phyloP scores from a whole-genome alignment of 73 alveolate genomes.

The Halteria grandinella region DNA sequence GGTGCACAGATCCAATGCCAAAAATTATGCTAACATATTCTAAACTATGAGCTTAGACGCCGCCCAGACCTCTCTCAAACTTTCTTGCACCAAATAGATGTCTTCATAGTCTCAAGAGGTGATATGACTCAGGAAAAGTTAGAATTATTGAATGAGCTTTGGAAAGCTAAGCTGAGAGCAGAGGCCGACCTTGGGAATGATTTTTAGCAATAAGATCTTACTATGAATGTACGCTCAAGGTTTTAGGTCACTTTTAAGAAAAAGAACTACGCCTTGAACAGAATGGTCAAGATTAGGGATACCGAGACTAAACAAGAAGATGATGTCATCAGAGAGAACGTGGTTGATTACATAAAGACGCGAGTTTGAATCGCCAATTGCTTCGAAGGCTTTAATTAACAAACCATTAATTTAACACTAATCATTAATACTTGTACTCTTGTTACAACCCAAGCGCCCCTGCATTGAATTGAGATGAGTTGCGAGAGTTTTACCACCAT shows the following conservation, averaged over 20 bases:
- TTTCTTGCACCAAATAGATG: constrained; percentile 24
- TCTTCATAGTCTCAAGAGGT: constrained; percentile 35
- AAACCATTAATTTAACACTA: no score
- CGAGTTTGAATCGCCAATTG: not conserved
- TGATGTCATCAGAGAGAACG: not conserved
- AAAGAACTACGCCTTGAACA: constrained; percentile 13
- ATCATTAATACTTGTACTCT: no score
- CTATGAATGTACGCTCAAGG: not conserved
- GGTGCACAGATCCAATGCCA: no score
- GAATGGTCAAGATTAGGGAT: constrained; percentile 29
- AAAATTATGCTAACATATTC: no score
- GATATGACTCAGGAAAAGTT: constrained; percentile 46
- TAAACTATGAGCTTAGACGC: no score
- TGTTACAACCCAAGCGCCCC: no score
- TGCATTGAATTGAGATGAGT: no score
- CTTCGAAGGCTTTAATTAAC: not conserved
- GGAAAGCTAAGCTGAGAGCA: constrained; percentile 32
- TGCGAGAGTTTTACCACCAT: no score
- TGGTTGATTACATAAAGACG: not conserved
- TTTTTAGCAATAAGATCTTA: not conserved
- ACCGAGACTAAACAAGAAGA: not conserved
- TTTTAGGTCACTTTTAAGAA: constrained; percentile 38
- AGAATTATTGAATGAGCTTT: constrained; percentile 24
- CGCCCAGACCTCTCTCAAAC: no score
- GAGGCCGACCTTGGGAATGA: constrained; percentile 33